These are phyloP conservation scores for Basidioascus undulatus DNA, from an alignment of 768 basidiomycete genomes.

Conservation along the genomic window DNA sequence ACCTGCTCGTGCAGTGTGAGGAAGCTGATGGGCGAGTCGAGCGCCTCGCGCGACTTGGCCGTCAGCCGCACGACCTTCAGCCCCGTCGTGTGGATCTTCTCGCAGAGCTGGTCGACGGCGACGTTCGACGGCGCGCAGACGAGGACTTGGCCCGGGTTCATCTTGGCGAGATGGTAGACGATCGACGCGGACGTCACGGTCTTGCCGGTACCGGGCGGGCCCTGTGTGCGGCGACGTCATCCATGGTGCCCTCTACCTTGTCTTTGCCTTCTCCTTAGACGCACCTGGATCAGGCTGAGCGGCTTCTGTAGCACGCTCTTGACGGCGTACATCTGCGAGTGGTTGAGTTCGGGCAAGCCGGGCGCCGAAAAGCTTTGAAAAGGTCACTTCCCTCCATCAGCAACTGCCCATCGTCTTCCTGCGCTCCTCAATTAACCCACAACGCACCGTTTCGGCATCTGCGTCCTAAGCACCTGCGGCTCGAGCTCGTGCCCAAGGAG, in stretches of 20 bases:
- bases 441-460: slow-evolving; percentile 66
- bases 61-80: slow-evolving; percentile 93
- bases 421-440: too few relatives aligned
- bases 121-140: slow-evolving; percentile 98
- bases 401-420: background rate
- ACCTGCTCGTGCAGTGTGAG: slow-evolving; percentile 93
- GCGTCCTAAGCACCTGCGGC: slow-evolving; percentile 49
- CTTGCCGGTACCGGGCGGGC: slow-evolving; percentile 95
- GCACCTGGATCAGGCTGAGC: slow-evolving; percentile 72
- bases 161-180: slow-evolving; percentile 94
- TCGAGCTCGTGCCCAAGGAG: slow-evolving; percentile 92
- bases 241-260: too few relatives aligned
- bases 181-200: slow-evolving; percentile 98
- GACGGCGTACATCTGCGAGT: slow-evolving; percentile 98
- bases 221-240: too few relatives aligned
- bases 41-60: slow-evolving; percentile 91
- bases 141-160: slow-evolving; percentile 97
- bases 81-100: slow-evolving; percentile 98
- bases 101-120: slow-evolving; percentile 93
- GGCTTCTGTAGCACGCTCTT: slow-evolving; percentile 98
- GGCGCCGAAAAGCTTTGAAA: slow-evolving; percentile 57
- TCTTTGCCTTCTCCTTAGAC: too few relatives aligned
- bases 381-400: background rate
- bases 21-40: slow-evolving; percentile 86
- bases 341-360: slow-evolving; percentile 90